Evolutionary conservation across 352 stramenopile species (phyloP).

Genomic region (Pilasporangium apinafurcum): DNA sequence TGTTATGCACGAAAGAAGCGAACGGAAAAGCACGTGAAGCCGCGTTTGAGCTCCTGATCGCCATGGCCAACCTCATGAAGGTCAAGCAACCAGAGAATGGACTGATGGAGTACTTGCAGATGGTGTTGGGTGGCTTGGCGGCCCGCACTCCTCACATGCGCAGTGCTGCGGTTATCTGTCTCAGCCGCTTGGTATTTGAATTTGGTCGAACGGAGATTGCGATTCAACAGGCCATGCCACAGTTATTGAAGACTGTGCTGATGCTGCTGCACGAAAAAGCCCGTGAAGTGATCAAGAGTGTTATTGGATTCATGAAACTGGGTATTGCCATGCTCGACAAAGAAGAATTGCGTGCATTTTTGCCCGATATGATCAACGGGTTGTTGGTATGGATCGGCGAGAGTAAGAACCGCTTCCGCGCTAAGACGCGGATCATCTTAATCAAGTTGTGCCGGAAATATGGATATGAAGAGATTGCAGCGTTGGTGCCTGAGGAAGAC

Average conservation of each 20-base stretch:
- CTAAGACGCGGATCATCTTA: conserved; percentile 94
- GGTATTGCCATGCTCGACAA: conserved; percentile 87
- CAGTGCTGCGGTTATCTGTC: conserved; percentile 91
- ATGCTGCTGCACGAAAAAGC: conserved; percentile 92
- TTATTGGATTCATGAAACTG: conserved; percentile 95
- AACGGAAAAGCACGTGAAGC: conserved; percentile 92
- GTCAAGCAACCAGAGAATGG: conserved; percentile 58
- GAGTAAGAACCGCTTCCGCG: conserved; percentile 93
- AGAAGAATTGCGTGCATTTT: conserved; percentile 85
- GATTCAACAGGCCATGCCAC: conserved; percentile 76
- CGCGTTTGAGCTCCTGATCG: conserved; percentile 80
- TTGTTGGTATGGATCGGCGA: conserved; percentile 92
- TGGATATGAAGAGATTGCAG: conserved; percentile 89
- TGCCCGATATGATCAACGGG: conserved; percentile 90
- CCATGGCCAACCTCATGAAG: conserved; percentile 74
- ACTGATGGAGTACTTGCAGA: conserved; percentile 88
- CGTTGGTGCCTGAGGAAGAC: conserved; percentile 87
- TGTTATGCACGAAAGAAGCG: conserved; percentile 96
- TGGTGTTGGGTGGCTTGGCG: conserved; percentile 89
- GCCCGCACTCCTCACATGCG: conserved; percentile 94
- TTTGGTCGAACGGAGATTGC: conserved; percentile 74
- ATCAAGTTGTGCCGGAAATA: conserved; percentile 94
- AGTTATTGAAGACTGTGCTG: conserved; percentile 89
- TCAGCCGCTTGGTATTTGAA: conserved; percentile 94
- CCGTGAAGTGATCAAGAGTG: conserved; percentile 94